Evolutionary conservation across 2,329 filamentous ascomycete species (phyloP).

Genomic region (Pseudogymnoascus sp.): DNA sequence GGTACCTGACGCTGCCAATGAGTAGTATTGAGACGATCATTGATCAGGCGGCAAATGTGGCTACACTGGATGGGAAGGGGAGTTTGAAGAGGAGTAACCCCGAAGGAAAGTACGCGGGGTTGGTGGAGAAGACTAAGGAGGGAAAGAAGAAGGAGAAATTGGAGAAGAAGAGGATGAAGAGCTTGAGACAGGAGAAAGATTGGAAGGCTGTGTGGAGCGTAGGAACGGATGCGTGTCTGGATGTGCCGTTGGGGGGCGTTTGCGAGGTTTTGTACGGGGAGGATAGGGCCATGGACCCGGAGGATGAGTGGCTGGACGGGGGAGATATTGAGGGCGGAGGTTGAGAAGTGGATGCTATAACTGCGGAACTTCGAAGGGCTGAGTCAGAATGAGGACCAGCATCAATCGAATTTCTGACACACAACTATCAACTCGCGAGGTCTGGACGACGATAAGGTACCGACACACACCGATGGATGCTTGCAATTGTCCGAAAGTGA

Average conservation of each 20-base stretch:
- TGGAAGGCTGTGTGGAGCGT: conserved; percentile 85
- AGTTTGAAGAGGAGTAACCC: conserved; percentile 34
- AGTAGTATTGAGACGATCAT: conserved; percentile 80
- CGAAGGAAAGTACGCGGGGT: conserved; percentile 28
- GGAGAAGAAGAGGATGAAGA: conserved; percentile 31
- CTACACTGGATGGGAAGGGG: conserved; percentile 69
- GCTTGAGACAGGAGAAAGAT: conserved; percentile 39
- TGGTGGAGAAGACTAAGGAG: conserved; percentile 32
- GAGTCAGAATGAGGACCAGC: background rate
- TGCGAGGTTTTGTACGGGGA: conserved; percentile 89
- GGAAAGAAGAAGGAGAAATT: conserved; percentile 30
- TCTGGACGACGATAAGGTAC: background rate
- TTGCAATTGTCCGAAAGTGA: background rate
- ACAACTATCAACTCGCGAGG: background rate
- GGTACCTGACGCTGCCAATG: conserved; percentile 76
- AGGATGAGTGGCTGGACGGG: conserved; percentile 11
- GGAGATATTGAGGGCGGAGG: conserved; percentile 12
- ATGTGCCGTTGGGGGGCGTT: conserved; percentile 88
- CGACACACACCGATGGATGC: background rate
- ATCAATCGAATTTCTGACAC: background rate
- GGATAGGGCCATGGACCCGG: conserved; percentile 31
- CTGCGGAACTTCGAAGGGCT: background rate
- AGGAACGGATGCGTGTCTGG: conserved; percentile 95
- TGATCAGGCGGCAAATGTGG: conserved; percentile 81
- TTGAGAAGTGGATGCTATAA: background rate